phyloP scores from a whole-genome alignment of 1,139 yeast species.

The Taiozyma onychis region DNA sequence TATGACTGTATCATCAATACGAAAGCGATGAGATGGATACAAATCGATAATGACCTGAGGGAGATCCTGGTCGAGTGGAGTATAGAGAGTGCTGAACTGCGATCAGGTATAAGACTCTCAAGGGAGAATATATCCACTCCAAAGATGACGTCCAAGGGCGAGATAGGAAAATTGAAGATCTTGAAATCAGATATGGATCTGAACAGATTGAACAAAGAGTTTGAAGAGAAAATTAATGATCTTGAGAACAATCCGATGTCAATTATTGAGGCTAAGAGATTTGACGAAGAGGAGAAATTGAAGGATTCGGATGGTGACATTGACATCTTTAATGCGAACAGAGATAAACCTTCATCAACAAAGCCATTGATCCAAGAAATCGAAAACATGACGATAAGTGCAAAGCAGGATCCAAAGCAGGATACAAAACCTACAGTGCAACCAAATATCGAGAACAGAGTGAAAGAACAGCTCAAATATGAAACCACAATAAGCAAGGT shows the following conservation, averaged over 20 bases:
- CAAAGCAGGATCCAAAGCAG: slow-evolving; percentile 1
- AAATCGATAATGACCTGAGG: slow-evolving; percentile 37
- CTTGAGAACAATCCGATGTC: slow-evolving; percentile 14
- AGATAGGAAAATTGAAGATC: slow-evolving; percentile 16
- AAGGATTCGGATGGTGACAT: slow-evolving; percentile 3
- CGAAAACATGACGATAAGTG: slow-evolving; percentile 16
- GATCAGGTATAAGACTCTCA: slow-evolving; percentile 37
- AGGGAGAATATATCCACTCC: slow-evolving; percentile 42
- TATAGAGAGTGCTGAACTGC: slow-evolving; percentile 60
- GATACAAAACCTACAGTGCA: not conserved
- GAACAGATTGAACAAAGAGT: slow-evolving; percentile 10
- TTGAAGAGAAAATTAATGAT: slow-evolving; percentile 5
- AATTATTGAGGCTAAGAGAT: slow-evolving; percentile 16
- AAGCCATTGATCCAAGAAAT: slow-evolving; percentile 24
- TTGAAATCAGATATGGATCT: slow-evolving; percentile 14
- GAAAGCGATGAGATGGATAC: slow-evolving; percentile 56
- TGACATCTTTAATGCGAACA: slow-evolving; percentile 12
- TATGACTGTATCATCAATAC: slow-evolving; percentile 73
- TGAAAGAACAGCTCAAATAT: slow-evolving; percentile 9
- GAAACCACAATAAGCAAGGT: slow-evolving; percentile 16
- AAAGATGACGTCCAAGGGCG: slow-evolving; percentile 59
- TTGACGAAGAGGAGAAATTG: slow-evolving; percentile 11
- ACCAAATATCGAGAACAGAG: not conserved
- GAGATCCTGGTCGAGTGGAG: slow-evolving; percentile 40
- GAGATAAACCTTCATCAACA: not conserved